phyloP scores from a whole-genome alignment of 352 stramenopile genomes.

The Pythium vanterpoolii region DNA sequence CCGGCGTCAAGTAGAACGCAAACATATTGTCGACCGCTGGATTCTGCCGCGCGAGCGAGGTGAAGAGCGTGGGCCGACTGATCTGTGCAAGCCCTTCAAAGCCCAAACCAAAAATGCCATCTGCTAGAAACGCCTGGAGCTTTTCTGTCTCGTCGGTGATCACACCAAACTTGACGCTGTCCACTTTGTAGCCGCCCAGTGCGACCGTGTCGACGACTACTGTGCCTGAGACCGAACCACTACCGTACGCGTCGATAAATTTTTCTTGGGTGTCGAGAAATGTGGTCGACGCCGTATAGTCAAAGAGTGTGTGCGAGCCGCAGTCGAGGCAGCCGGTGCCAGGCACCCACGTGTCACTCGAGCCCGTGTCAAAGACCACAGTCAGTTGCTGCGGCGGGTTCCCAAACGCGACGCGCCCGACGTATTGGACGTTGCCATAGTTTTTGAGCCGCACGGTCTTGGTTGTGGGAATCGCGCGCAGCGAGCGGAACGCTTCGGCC shows the following conservation, averaged over 20 bases:
- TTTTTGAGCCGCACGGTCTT: slow-evolving; percentile 66
- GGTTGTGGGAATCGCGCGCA: slow-evolving; percentile 22
- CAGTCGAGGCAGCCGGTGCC: slow-evolving; percentile 43
- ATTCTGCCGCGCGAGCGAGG: slow-evolving; percentile 38
- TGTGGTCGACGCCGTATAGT: slow-evolving; percentile 48
- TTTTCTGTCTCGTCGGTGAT: slow-evolving; percentile 63
- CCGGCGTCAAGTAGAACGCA: slow-evolving; percentile 82
- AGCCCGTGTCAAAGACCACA: slow-evolving; percentile 81
- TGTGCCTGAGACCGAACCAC: slow-evolving; percentile 72
- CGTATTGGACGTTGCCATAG: slow-evolving; percentile 86
- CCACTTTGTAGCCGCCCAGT: slow-evolving; percentile 63
- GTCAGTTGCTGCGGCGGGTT: slow-evolving; percentile 54
- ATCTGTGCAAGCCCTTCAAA: slow-evolving; percentile 88
- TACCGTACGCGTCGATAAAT: slow-evolving; percentile 81
- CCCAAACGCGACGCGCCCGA: slow-evolving; percentile 66
- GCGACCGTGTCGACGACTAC: slow-evolving; percentile 73
- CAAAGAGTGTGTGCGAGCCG: slow-evolving; percentile 55
- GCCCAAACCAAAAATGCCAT: slow-evolving; percentile 84
- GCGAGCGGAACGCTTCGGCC: slow-evolving; percentile 12
- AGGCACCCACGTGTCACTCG: slow-evolving; percentile 81
- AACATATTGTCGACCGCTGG: slow-evolving; percentile 49
- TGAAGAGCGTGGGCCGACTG: slow-evolving; percentile 80
- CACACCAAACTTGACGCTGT: slow-evolving; percentile 77
- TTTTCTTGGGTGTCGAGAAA: slow-evolving; percentile 72
- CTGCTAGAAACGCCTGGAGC: slow-evolving; percentile 79